Evolutionary conservation across 2,329 filamentous ascomycete genomes (phyloP).

Genomic region (Ophiostoma pallidulum): DNA sequence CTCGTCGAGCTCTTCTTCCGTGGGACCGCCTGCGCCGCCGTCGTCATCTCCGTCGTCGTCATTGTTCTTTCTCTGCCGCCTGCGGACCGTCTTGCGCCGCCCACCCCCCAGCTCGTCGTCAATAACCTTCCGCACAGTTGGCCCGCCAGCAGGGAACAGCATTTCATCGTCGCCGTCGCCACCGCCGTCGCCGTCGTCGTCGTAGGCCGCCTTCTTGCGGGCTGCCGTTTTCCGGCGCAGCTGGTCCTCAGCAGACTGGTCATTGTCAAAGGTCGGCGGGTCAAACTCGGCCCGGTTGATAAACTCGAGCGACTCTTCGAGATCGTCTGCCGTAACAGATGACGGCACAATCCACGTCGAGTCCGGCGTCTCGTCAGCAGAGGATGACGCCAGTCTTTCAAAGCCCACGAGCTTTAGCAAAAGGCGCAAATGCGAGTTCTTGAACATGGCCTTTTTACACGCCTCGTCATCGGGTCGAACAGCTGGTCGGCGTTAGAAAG

Average conservation of each 20-base stretch:
- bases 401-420: slow-evolving; percentile 71
- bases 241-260: slow-evolving; percentile 63
- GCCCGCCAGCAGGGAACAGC: slow-evolving; percentile 61
- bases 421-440: slow-evolving; percentile 77
- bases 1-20: slow-evolving; percentile 53
- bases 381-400: slow-evolving; percentile 42
- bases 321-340: slow-evolving; percentile 49
- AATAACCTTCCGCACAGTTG: slow-evolving; percentile 45
- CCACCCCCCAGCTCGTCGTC: slow-evolving; percentile 36
- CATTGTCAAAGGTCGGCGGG: slow-evolving; percentile 68
- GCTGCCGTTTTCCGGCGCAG: slow-evolving; percentile 60
- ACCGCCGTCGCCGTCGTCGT: slow-evolving; percentile 32
- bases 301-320: slow-evolving; percentile 59
- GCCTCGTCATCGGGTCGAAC: slow-evolving; percentile 56
- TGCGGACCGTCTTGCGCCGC: slow-evolving; percentile 47
- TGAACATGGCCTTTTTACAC: slow-evolving; percentile 69
- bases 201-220: slow-evolving; percentile 28
- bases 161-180: slow-evolving; percentile 41
- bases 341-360: slow-evolving; percentile 71
- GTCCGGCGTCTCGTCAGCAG: slow-evolving; percentile 63
- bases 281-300: slow-evolving; percentile 72
- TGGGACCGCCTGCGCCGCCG: slow-evolving; percentile 34
- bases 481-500: slow-evolving; percentile 29
- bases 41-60: slow-evolving; percentile 32
- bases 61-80: slow-evolving; percentile 41